These are phyloP conservation scores for Sphaceloma murrayae DNA, from an alignment of 2,329 filamentous ascomycete genomes.

Conservation along the genomic window DNA sequence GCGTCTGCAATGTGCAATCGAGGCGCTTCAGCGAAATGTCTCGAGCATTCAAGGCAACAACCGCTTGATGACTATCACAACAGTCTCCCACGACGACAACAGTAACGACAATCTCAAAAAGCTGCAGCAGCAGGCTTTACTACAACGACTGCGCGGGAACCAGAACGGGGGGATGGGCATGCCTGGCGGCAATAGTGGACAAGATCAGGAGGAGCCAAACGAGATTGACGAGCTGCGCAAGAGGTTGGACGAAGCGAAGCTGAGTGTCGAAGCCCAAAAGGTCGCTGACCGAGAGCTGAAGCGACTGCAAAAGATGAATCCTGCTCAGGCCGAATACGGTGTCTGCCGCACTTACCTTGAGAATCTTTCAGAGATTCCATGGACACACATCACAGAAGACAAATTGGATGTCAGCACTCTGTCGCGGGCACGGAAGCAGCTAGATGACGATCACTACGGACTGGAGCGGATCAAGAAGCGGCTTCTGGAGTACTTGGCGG, in stretches of 20 bases:
- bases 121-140: slow-evolving; percentile 35
- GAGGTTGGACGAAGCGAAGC: slow-evolving; percentile 68
- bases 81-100: slow-evolving; percentile 36
- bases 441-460: slow-evolving; percentile 94
- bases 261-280: slow-evolving; percentile 77
- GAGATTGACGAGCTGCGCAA: slow-evolving; percentile 89
- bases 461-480: slow-evolving; percentile 96
- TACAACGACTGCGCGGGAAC: slow-evolving; percentile 26
- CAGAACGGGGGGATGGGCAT: slow-evolving; percentile 26
- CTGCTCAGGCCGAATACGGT: slow-evolving; percentile 90
- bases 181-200: slow-evolving; percentile 38
- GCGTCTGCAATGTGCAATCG: slow-evolving; percentile 70
- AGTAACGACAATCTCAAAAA: slow-evolving; percentile 29
- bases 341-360: slow-evolving; percentile 90
- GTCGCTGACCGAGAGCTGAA: slow-evolving; percentile 85
- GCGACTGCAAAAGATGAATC: slow-evolving; percentile 87
- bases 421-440: slow-evolving; percentile 69
- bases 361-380: slow-evolving; percentile 87
- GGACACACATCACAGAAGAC: slow-evolving; percentile 76
- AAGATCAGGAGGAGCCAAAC: slow-evolving; percentile 71
- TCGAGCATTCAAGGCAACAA: slow-evolving; percentile 76
- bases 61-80: slow-evolving; percentile 69
- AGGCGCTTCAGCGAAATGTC: slow-evolving; percentile 74
- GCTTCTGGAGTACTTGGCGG: slow-evolving; percentile 86
- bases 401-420: slow-evolving; percentile 74